phyloP scores from a whole-genome alignment of 805 yeast species.

The Komagataella mondaviorum region DNA sequence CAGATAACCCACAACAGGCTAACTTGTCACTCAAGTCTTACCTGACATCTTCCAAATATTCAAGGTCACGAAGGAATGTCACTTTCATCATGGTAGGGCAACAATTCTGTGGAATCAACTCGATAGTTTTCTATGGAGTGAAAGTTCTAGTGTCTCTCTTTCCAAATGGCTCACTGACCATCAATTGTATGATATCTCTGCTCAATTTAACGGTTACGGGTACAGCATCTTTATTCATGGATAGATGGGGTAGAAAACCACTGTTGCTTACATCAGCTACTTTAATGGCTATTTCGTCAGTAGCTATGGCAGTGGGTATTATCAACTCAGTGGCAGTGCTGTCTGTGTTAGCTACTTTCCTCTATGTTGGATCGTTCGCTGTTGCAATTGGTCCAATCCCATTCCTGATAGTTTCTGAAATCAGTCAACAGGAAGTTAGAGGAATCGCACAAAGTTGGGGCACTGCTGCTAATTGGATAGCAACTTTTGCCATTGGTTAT shows the following conservation, averaged over 20 bases:
- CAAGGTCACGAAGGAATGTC: conserved; percentile 48
- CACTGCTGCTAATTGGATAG: conserved; percentile 80
- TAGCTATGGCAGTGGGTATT: conserved; percentile 57
- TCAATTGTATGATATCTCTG: conserved; percentile 67
- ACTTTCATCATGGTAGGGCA: conserved; percentile 70
- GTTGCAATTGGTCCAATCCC: conserved; percentile 95
- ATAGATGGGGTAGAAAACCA: conserved; percentile 61
- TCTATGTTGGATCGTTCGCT: conserved; percentile 78
- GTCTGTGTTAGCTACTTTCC: conserved; percentile 51
- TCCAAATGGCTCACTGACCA: conserved; percentile 56
- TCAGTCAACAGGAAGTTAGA: conserved; percentile 69
- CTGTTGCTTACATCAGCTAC: conserved; percentile 52
- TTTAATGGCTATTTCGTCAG: conserved; percentile 54
- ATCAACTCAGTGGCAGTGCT: conserved; percentile 27
- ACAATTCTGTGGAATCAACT: conserved; percentile 87
- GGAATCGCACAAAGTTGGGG: conserved; percentile 91
- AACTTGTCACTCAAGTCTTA: conserved; percentile 26
- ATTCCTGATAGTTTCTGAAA: conserved; percentile 74
- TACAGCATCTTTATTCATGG: conserved; percentile 64
- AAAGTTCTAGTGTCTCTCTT: conserved; percentile 58
- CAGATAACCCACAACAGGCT: conserved; percentile 9
- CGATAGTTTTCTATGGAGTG: conserved; percentile 89
- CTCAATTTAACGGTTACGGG: conserved; percentile 67
- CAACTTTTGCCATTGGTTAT: conserved; percentile 73
- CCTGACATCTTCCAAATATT: conserved; percentile 34